Evolutionary conservation across 192 early-diverging fungal genomes (phyloP), one percentile per base, ranked within the genome.

Genomic region (Polychytrium aggregatum): DNA sequence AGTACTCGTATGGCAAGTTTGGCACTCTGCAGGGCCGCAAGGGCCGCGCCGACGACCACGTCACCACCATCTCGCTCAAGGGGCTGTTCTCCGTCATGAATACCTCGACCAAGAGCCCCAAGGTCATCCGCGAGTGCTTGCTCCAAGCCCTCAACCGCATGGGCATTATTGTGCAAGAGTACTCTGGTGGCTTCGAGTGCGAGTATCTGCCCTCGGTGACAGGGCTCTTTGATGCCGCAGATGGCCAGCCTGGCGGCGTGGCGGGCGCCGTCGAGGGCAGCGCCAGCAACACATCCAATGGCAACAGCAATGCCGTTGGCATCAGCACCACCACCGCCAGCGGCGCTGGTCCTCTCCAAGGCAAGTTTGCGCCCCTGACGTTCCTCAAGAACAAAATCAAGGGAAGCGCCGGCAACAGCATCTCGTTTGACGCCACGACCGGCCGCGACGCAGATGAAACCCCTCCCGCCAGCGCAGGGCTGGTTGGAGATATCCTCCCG

Each of bases 1-100:
- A n/a, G n/a, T 6, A 17, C 30, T 8, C 30, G 3, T 11, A 33
- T 4, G 11, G 31, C 31, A 33, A 8, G 6, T 33, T 33, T 33
- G 31, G 31, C 31, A 33, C 31, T 11, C 11, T 33, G 4, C 11
- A 4, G 31, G 6, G 31, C 31, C 31, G 31, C 31, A 33, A 33
- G 31, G 58, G 56, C 1, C 63, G 70, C 22, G 62, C 59, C 8
- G 71, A 73, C 41, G 55, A 57, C 30, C 22, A 47, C 49, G 65
- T 73, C 42, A 40, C 54, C 24, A 58, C 57, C n/a, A 48, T 74
- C 16, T 45, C 41, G n/a, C 36, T 73, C 6, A 63, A 58, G 38
- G 52, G 56, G 7, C 43, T 73, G 0, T 63, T 73, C 25, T 39
- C 45, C 18, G 70, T 68, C 7, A 41, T 44, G 25, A 74, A 64